Percentiles rank a stretch among this genome's conserved stretches.
Conservation (phyloP, 768 basidiomycete genomes). For the Solioccasus polychromus region DNA sequence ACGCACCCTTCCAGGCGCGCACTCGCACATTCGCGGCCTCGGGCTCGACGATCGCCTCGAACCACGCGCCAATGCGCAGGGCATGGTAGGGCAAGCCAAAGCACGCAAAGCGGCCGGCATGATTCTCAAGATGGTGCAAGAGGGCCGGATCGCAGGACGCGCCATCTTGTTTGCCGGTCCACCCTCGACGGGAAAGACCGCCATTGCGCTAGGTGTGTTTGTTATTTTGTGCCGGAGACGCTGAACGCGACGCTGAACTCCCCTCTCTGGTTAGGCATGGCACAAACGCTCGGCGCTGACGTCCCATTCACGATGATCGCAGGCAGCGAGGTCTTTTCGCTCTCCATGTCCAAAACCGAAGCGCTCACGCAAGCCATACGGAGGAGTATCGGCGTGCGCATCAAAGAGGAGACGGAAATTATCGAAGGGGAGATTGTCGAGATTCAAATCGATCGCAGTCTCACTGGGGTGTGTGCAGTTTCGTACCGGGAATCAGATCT, state of each 20-base stretch:
- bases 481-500: background rate
- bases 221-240: no score
- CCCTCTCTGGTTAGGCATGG: slow-evolving; percentile 80
- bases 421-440: slow-evolving; percentile 99
- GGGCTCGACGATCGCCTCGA: slow-evolving; percentile 92
- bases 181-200: slow-evolving; percentile 96
- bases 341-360: slow-evolving; percentile 98
- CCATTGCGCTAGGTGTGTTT: slow-evolving; percentile 88
- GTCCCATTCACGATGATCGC: slow-evolving; percentile 99
- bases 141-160: slow-evolving; percentile 91
- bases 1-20: slow-evolving; percentile 55
- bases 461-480: slow-evolving; percentile 72
- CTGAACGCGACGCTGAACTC: background rate
- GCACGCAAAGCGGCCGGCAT: slow-evolving; percentile 97
- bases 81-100: slow-evolving; percentile 96
- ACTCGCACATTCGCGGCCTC: slow-evolving; percentile 94
- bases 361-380: slow-evolving; percentile 96
- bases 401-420: slow-evolving; percentile 96
- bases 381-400: slow-evolving; percentile 93
- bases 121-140: slow-evolving; percentile 97
- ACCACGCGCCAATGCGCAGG: slow-evolving; percentile 84
- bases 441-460: slow-evolving; percentile 95
- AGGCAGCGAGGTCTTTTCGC: slow-evolving; percentile 95
- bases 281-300: slow-evolving; percentile 88
- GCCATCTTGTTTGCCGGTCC: slow-evolving; percentile 98